Evolutionary conservation across 805 yeast species (phyloP), one percentile per base, ranked within the genome.

Genomic region (Saturnispora ahearnii): DNA sequence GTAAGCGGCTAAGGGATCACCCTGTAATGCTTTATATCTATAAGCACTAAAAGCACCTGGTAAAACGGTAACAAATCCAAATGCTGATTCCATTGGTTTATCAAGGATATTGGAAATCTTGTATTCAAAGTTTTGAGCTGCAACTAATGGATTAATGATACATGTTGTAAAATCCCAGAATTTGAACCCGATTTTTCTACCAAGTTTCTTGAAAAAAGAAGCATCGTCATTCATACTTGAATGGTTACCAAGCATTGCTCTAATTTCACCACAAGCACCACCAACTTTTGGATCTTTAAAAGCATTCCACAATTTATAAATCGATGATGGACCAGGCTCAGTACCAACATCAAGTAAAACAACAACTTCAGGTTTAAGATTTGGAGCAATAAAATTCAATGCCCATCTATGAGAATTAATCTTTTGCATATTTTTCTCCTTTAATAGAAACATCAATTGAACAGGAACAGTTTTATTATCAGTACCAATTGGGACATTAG

Each of bases 41-140:
- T 91, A 91, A 1, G 97, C 98, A 9, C 95, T 85, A 59, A 91
- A 89, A 0, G 98, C 98, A 63, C 98, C 98, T 0, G 98, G 98
- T 51, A 91, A 74, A 53, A 91, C 98, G 0, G 95, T 76, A 56
- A 91, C 91, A 62, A 88, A 91, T 0, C 98, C 98, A 67, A 90
- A 91, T 2, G 84, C 84, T 5, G 93, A 82, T 65, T 91, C 98
- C 73, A 88, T 84, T 1, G 98, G 96, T 66, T 91, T 91, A 69
- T 91, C 98, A 54, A 91, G 73, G 53, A 90, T 84, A 63, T 91
- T 91, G 7, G 96, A 87, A 73, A 89, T 89, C 67, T 91, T 91
- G 68, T 91, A 91, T 67, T 91, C 98, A 65, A 91, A 91, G 66
- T 91, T 90, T 66, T 91, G 98, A 0, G 97, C 95, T 5, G 97